Evolutionary conservation across 305 asterid genomes (phyloP).

Genomic region (Striga hermonthica): DNA sequence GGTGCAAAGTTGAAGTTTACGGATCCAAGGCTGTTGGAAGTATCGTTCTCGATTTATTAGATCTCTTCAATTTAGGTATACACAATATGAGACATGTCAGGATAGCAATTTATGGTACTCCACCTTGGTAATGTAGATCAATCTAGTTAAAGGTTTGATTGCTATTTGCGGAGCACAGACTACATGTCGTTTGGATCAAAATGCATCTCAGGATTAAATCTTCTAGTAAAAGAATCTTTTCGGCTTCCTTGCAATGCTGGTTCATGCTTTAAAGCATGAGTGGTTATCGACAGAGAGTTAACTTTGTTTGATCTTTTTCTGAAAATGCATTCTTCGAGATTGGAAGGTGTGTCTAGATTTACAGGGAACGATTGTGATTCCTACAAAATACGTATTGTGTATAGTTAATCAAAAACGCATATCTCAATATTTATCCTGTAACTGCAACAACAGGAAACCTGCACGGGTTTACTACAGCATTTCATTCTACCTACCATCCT

Average conservation of each 20-base stretch:
- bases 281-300: background rate
- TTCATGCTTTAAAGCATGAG: background rate
- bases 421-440: background rate
- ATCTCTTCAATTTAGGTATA: no score
- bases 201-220: no score
- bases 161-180: background rate
- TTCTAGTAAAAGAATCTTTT: no score
- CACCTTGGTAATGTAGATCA: background rate
- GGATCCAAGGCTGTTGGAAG: no score
- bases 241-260: background rate
- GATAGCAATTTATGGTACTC: background rate
- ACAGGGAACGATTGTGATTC: background rate
- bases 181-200: background rate
- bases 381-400: background rate
- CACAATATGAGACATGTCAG: no score
- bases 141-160: background rate
- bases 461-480: background rate
- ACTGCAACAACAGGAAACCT: background rate
- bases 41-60: background rate
- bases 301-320: background rate
- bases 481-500: background rate
- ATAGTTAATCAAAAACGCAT: background rate
- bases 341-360: background rate
- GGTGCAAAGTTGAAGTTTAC: no score
- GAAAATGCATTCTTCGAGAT: background rate